These are phyloP conservation scores for Sporisorium exsertum DNA, from an alignment of 1,284 basidiomycete genomes.

Conservation along the genomic window DNA sequence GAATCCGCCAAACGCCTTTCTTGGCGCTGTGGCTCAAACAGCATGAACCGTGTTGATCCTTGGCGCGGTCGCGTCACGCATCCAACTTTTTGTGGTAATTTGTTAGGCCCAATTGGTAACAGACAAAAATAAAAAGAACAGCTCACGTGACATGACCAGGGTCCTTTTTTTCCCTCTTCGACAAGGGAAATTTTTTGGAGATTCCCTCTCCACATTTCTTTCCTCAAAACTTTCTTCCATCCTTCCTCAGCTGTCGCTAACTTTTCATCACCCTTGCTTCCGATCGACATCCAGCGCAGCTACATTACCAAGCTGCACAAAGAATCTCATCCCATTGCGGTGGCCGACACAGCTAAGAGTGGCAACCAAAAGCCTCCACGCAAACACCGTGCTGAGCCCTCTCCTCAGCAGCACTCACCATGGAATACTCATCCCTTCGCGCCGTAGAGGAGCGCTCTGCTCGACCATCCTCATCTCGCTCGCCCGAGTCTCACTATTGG, in stretches of 20 bases:
- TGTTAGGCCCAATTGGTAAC: neutral
- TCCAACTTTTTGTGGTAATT: neutral
- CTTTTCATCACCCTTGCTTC: neutral
- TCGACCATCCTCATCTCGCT: conserved; percentile 37
- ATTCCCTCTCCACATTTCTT: conserved; percentile 12
- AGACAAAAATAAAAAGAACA: neutral
- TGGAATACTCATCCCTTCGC: conserved; percentile 40
- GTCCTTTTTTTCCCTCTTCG: conserved; percentile 5
- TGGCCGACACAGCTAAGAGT: neutral
- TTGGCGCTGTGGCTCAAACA: neutral
- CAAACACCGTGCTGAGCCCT: neutral
- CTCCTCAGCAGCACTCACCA: conserved; percentile 1
- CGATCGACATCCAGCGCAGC: neutral
- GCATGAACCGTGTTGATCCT: neutral
- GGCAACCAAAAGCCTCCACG: neutral
- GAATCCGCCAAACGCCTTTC: neutral
- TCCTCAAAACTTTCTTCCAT: conserved; percentile 10
- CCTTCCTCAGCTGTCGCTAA: neutral
- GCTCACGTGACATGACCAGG: conserved; percentile 10
- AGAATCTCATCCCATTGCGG: neutral
- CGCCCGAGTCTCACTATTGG: conserved; percentile 65
- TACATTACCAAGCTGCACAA: neutral
- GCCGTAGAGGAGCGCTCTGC: conserved; percentile 28
- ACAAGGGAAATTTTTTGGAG: conserved; percentile 9
- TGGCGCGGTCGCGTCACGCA: neutral